A percentile compares a stretch with the other conserved stretches of the same genome.
phyloP scores from a whole-genome alignment of 2,329 filamentous ascomycete species.

The Nannizziopsis arthrosporioides region DNA sequence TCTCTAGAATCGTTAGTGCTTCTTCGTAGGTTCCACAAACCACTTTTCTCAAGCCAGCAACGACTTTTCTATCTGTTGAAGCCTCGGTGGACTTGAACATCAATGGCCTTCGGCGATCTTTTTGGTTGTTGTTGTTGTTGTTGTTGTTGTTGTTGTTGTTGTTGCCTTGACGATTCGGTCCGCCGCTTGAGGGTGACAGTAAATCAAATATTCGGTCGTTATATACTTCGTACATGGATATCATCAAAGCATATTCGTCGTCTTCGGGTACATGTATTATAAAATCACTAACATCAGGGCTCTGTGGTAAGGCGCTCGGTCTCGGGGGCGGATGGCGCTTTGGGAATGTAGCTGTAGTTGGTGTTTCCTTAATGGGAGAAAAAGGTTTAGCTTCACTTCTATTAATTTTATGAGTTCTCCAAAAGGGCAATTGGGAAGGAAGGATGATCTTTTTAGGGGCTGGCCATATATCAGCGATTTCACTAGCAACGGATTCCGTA shows the following conservation, averaged over 20 bases:
- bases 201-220: slow-evolving; percentile 97
- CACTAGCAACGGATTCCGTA: neutral
- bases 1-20: slow-evolving; percentile 79
- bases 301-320: slow-evolving; percentile 58
- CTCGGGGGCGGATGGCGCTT: slow-evolving; percentile 53
- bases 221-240: slow-evolving; percentile 99
- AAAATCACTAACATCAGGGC: slow-evolving; percentile 62
- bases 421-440: slow-evolving; percentile 20
- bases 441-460: slow-evolving; percentile 5
- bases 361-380: slow-evolving; percentile 43
- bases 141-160: too few relatives aligned
- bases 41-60: slow-evolving; percentile 81
- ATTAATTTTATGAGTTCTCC: slow-evolving; percentile 19
- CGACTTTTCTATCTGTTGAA: slow-evolving; percentile 84
- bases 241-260: slow-evolving; percentile 72
- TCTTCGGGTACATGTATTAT: slow-evolving; percentile 54
- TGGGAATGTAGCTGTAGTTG: slow-evolving; percentile 44
- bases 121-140: too few relatives aligned
- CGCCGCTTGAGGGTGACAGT: slow-evolving; percentile 44
- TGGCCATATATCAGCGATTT: slow-evolving; percentile 1
- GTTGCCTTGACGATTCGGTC: slow-evolving; percentile 31
- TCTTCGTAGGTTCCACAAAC: slow-evolving; percentile 73
- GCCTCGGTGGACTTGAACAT: slow-evolving; percentile 86
- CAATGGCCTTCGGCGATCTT: slow-evolving; percentile 64
- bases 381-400: slow-evolving; percentile 29